phyloP scores from a whole-genome alignment of 495 filamentous ascomycete species.

The Xylaria palmicola region DNA sequence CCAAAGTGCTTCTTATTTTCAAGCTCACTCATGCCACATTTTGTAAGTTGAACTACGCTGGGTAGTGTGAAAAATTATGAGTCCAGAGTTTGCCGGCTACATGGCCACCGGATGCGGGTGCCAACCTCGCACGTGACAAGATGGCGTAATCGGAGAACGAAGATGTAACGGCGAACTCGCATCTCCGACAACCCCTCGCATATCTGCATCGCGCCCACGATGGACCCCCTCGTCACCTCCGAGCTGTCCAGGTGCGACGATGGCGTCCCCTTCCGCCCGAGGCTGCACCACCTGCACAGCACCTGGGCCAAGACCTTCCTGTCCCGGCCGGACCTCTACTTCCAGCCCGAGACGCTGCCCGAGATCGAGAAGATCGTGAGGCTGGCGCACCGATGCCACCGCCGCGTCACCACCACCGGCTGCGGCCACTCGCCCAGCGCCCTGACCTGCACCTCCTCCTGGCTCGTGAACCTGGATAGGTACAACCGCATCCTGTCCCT shows the following conservation, averaged over 20 bases:
- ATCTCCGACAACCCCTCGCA: too few relatives aligned
- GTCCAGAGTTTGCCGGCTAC: too few relatives aligned
- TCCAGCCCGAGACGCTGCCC: constrained; percentile 71
- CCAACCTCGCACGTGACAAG: too few relatives aligned
- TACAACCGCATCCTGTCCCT: constrained; percentile 71
- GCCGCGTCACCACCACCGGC: constrained; percentile 76
- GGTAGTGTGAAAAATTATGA: too few relatives aligned
- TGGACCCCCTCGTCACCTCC: constrained; percentile 36
- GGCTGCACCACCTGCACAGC: constrained; percentile 69
- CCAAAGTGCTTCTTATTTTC: too few relatives aligned
- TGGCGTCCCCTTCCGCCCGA: constrained; percentile 71
- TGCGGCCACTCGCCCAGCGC: constrained; percentile 90
- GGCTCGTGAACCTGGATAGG: constrained; percentile 90
- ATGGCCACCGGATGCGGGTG: too few relatives aligned
- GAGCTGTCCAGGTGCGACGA: constrained; percentile 34
- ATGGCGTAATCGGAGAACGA: too few relatives aligned
- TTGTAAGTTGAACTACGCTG: too few relatives aligned
- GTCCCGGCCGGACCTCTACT: constrained; percentile 82
- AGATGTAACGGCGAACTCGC: too few relatives aligned
- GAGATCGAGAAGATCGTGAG: constrained; percentile 83
- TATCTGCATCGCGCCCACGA: background rate
- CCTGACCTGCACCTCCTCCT: constrained; percentile 88
- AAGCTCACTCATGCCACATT: too few relatives aligned
- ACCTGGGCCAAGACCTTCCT: constrained; percentile 97
- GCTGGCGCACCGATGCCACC: constrained; percentile 76